These are phyloP conservation scores for Cadophora luteo-olivacea DNA, from an alignment of 2,329 filamentous ascomycete genomes.

Conservation along the genomic window DNA sequence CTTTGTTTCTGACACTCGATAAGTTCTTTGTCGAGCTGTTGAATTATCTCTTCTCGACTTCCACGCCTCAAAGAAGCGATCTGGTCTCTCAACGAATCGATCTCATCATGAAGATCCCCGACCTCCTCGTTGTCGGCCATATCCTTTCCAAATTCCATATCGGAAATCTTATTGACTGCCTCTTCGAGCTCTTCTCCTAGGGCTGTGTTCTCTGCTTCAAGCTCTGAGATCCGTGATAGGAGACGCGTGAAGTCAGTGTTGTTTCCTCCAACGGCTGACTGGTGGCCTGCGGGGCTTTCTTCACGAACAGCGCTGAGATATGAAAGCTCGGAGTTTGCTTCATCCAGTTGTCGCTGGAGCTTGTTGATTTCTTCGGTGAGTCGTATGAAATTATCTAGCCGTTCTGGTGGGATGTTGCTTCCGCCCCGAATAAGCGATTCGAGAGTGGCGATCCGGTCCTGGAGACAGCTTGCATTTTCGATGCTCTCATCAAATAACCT, in stretches of 20 bases:
- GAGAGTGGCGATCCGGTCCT: not conserved
- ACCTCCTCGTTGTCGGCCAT: not conserved
- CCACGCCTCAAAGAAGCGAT: not conserved
- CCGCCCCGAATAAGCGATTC: not conserved
- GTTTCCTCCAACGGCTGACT: not conserved
- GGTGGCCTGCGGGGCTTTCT: not conserved
- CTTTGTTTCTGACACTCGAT: not conserved
- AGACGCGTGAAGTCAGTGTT: not conserved
- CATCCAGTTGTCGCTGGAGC: not conserved
- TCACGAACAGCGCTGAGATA: not conserved
- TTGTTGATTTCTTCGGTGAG: not conserved
- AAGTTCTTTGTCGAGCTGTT: not conserved
- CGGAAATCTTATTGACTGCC: not conserved
- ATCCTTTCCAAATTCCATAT: not conserved
- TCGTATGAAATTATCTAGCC: not conserved
- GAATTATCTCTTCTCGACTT: not conserved
- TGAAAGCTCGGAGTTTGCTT: not conserved
- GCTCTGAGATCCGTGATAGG: not conserved
- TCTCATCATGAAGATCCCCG: not conserved
- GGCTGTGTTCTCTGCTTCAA: not conserved
- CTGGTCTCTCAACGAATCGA: not conserved
- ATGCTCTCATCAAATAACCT: constrained; percentile 1
- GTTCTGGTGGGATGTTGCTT: not conserved
- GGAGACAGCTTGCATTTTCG: not conserved
- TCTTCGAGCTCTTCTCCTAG: not conserved